These are phyloP conservation scores for Plectranthus barbatus DNA, from an alignment of 257 asterid species.

Conservation along the genomic window DNA sequence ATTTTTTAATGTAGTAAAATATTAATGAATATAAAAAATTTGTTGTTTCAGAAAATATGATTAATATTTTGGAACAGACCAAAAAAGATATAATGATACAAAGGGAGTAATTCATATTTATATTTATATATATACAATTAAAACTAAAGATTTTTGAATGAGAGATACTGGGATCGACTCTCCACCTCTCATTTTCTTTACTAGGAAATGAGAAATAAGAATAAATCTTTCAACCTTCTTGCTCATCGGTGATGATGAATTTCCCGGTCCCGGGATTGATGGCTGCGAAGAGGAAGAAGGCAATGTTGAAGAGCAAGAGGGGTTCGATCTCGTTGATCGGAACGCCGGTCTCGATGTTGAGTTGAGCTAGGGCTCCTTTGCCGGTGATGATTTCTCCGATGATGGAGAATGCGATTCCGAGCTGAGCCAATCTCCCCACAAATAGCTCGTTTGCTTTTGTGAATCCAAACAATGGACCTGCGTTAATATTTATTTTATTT, in stretches of 20 bases:
- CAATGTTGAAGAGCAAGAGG: constrained; percentile 62
- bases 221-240: constrained; percentile 13
- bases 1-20: too few relatives aligned
- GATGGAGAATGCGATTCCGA: constrained; percentile 77
- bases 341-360: constrained; percentile 78
- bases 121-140: too few relatives aligned
- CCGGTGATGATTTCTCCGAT: constrained; percentile 29
- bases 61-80: too few relatives aligned
- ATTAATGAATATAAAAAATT: too few relatives aligned
- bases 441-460: constrained; percentile 27
- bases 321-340: constrained; percentile 79
- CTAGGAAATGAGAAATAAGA: too few relatives aligned
- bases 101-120: too few relatives aligned
- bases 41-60: too few relatives aligned
- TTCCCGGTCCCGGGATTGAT: constrained; percentile 83
- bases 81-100: too few relatives aligned
- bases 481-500: too few relatives aligned
- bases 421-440: constrained; percentile 83
- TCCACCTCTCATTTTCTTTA: too few relatives aligned
- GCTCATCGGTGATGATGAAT: constrained; percentile 67
- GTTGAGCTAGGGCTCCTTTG: constrained; percentile 82
- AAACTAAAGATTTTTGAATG: too few relatives aligned
- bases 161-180: too few relatives aligned
- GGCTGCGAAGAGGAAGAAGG: constrained; percentile 81
- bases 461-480: constrained; percentile 84